Percentiles rank a stretch among this genome's conserved stretches.
Conservation (phyloP, 805 yeast species). For the Schizosaccharomyces octosporus region DNA sequence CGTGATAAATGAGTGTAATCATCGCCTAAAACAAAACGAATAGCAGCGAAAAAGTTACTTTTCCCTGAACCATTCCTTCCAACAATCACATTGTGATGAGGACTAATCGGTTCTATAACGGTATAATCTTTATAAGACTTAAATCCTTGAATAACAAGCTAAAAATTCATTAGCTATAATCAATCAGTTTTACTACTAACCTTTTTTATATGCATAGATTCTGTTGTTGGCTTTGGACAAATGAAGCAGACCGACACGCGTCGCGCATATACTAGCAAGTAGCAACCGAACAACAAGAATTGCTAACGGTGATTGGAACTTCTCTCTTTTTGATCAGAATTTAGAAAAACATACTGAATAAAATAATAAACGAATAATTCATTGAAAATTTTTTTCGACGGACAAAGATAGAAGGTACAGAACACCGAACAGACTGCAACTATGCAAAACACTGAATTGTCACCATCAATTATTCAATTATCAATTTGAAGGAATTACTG, state of each 20-base stretch:
- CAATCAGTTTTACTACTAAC: background rate
- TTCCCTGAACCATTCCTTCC: conserved; percentile 95
- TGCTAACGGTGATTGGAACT: too few relatives aligned
- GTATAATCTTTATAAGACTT: conserved; percentile 77
- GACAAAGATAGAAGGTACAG: too few relatives aligned
- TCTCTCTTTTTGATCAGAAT: too few relatives aligned
- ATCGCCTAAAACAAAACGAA: conserved; percentile 74
- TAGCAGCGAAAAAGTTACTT: conserved; percentile 84
- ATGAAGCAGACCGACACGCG: background rate
- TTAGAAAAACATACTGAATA: too few relatives aligned
- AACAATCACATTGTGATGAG: conserved; percentile 58
- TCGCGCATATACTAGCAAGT: too few relatives aligned
- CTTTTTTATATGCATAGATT: conserved; percentile 2
- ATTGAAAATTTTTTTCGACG: too few relatives aligned
- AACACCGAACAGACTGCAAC: too few relatives aligned
- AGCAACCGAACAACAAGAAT: too few relatives aligned
- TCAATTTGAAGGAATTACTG: too few relatives aligned
- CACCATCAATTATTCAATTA: too few relatives aligned
- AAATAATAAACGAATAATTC: too few relatives aligned
- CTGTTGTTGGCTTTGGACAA: background rate
- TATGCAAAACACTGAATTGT: too few relatives aligned
- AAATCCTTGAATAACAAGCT: conserved; percentile 68
- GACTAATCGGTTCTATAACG: conserved; percentile 48
- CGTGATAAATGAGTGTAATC: conserved; percentile 63
- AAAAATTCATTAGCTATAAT: background rate